phyloP scores from a whole-genome alignment of 306 rosid genomes.

The Lathyrus tuberosus region DNA sequence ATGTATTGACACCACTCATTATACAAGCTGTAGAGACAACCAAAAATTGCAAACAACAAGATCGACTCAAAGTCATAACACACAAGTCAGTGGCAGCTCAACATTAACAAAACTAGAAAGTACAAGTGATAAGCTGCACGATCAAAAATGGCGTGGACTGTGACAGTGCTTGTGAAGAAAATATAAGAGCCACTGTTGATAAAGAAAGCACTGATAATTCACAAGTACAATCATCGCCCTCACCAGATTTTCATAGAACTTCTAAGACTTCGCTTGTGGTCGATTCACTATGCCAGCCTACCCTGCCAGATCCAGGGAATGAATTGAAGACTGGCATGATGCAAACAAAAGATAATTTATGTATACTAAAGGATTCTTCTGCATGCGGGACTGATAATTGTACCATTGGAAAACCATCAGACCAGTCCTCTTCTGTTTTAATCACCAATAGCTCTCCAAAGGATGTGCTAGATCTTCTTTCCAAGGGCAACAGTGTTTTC shows the following conservation, averaged over 20 bases:
- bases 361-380: slow-evolving; percentile 38
- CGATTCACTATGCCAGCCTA: too few species aligned
- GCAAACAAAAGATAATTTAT: slow-evolving; percentile 38
- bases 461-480: slow-evolving; percentile 44
- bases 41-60: too few species aligned
- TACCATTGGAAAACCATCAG: slow-evolving; percentile 42
- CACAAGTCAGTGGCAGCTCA: too few species aligned
- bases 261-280: too few species aligned
- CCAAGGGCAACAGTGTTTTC: slow-evolving; percentile 46
- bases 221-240: too few species aligned
- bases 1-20: too few species aligned
- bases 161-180: slow-evolving; percentile 48
- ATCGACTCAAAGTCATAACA: too few species aligned
- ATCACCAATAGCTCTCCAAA: slow-evolving; percentile 45
- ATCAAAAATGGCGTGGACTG: slow-evolving; percentile 45
- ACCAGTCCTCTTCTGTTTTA: slow-evolving; percentile 46
- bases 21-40: too few species aligned
- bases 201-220: too few species aligned
- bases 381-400: slow-evolving; percentile 35
- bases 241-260: too few species aligned
- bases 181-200: too few species aligned
- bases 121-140: slow-evolving; percentile 34
- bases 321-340: slow-evolving; percentile 49
- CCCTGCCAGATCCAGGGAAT: slow-evolving; percentile 36
- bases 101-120: slow-evolving; percentile 43